Percentiles rank a stretch among this genome's conserved stretches.
phyloP scores from a whole-genome alignment of 2,329 filamentous ascomycete species.

The Aureobasidium sp. region DNA sequence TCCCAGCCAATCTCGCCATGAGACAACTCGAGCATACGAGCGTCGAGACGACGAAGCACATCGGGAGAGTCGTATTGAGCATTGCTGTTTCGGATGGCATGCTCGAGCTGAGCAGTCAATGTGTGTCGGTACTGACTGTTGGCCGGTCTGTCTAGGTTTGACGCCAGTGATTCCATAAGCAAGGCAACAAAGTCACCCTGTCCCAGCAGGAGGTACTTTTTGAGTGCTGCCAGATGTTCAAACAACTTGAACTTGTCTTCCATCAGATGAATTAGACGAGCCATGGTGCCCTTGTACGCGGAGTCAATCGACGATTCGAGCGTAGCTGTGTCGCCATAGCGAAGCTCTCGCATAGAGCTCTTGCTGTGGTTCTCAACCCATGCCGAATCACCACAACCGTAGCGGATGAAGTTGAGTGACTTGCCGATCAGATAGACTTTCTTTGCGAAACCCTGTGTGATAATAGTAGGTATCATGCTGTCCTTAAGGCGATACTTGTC shows the following conservation, averaged over 20 bases:
- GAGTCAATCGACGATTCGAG: constrained; percentile 92
- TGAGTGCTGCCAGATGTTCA: constrained; percentile 82
- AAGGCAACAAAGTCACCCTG: constrained; percentile 96
- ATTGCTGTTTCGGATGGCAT: constrained; percentile 93
- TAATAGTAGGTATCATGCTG: constrained; percentile 85
- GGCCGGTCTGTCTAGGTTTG: constrained; percentile 90
- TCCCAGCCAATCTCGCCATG: constrained; percentile 99
- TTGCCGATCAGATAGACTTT: constrained; percentile 98
- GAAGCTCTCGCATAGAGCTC: constrained; percentile 80
- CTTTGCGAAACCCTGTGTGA: constrained; percentile 86
- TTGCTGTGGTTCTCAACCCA: constrained; percentile 98
- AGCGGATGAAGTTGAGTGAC: constrained; percentile 94
- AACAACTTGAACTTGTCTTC: constrained; percentile 91
- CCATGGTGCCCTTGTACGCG: constrained; percentile 97
- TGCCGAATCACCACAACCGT: constrained; percentile 84
- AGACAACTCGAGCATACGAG: constrained; percentile 94
- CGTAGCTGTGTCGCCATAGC: constrained; percentile 87
- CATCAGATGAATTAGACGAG: constrained; percentile 87
- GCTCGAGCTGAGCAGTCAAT: constrained; percentile 92
- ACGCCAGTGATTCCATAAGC: constrained; percentile 90
- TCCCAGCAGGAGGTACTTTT: constrained; percentile 88
- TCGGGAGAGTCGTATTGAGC: constrained; percentile 92
- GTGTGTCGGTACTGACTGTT: constrained; percentile 95
- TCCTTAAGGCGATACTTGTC: constrained; percentile 88
- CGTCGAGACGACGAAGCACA: constrained; percentile 83